Base-by-base conservation (phyloP, 2,329 filamentous ascomycete genomes). In the Cytospora leucostoma region DNA sequence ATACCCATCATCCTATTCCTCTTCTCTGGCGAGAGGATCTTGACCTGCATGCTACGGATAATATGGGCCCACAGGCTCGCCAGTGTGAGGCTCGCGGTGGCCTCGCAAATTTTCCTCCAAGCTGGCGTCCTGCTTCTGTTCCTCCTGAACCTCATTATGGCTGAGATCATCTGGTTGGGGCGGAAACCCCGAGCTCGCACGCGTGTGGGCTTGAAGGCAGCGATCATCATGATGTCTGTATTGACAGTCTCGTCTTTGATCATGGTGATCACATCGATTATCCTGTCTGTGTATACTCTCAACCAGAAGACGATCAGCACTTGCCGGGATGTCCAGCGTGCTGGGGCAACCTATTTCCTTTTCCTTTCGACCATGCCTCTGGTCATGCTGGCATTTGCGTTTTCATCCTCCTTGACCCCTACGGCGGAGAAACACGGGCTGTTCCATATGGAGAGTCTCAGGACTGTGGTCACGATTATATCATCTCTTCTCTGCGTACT, bases 121-220 rank as follows among this genome's bases (percentile, higher is more conserved):
- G 87, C 89, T 0, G 92, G 91, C 49, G 86, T 92, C 13, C 73
- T 95, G 34, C 74, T 96, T 7, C 78, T 96, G 38, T 93, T 91
- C 74, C 77, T 94, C 69, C 78, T 92, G 75, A 94, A 96, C 76
- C 76, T 96, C 50, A 77, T 95, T 70, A 90, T 93, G 71, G 77
- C 88, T 0, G 90, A 92, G 74, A 86, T 92, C 52, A 81, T 96
- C 32, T 75, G 95, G n/a, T 84, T 92, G 60, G 89, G 89, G 3
- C 83, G 85, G 51, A 89, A 93, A 70, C 91, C 91, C 0, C 72
- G 74, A 3, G 72, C 91, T 34, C 91, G 90, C 63, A 93, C 91
- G 90, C 81, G 84, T 66, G 79, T 75, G 32, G 68, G 76, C 2
- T 78, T 85, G 27, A 80, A 78, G 2, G 67, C 78, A 17, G 60